Base-by-base conservation (phyloP, 1,284 basidiomycete species). In the Pseudomicrostroma phylloplanum region DNA sequence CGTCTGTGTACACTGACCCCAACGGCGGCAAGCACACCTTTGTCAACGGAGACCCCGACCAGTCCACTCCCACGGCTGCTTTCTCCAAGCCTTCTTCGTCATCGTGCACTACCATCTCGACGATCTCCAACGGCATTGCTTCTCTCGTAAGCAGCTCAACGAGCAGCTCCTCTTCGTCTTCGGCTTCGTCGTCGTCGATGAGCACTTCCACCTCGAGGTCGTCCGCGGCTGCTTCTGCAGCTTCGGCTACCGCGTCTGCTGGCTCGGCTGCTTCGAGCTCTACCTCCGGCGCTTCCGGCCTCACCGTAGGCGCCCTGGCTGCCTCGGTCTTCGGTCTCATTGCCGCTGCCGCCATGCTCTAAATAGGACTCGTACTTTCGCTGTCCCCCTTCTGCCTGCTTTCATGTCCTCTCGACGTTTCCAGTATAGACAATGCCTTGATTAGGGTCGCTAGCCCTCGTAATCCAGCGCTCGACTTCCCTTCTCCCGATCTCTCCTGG, bases 61-160 rank as follows among this genome's bases (percentile, higher is more conserved):
- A 75, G 59, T 36, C 56, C 39, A 78, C 76, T 8, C 76, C 76
- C 4, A 56, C 58, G 9, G 71, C 71, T n/a, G 76, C 77, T 25
- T 74, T 74, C 76, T 76, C 77, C 19, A 64, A 65, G 12, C 77
- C 77, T 4, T 46, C 64, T 43, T 71, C 76, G 19, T 71, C 69
- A 56, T 73, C 73, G 69, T 78, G 77, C 60, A 54, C 59, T 43
- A 63, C 70, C 23, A 62, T 60, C 23, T 46, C 48, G 17, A 69
- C 70, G 51, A 73, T 76, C 54, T 23, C 65, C 11, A 79, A 79
- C 67, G 73, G 73, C 54, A 77, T 79, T 62, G 66, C 65, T 39
- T 65, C 62, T 26, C 55, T 77, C 57, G 57, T 69, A 42, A 51
- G 65, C 26, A 51, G 56, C 21, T 51, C 59, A 13, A 58, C 67